Evolutionary conservation across 306 rosid genomes (phyloP).

Genomic region (Pyrus communis): DNA sequence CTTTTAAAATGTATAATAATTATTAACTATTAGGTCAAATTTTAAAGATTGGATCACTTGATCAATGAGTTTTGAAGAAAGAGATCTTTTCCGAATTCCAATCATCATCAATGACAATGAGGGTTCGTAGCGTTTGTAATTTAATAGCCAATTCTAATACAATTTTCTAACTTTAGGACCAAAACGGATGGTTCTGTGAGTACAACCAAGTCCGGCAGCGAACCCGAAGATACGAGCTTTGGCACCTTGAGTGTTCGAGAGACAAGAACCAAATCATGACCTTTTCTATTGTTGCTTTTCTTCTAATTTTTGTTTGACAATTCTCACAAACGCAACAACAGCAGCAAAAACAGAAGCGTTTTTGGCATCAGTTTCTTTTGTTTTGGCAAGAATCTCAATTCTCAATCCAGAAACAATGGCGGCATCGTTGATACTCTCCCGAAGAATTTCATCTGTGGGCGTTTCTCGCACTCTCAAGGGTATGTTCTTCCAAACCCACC

Average conservation of each 20-base stretch:
- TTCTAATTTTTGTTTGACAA: background rate
- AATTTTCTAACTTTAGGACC: constrained; percentile 1
- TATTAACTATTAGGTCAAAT: too few relatives aligned
- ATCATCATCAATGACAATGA: background rate
- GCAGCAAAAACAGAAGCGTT: background rate
- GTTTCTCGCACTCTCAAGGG: constrained; percentile 38
- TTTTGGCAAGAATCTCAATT: background rate
- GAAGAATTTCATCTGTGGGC: constrained; percentile 17
- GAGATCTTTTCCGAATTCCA: background rate
- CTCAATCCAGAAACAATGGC: constrained; percentile 28
- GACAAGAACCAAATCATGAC: background rate
- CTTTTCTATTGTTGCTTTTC: background rate
- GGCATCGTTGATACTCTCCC: constrained; percentile 44
- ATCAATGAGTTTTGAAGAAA: too few relatives aligned
- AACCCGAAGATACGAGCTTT: background rate
- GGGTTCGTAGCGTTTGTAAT: background rate
- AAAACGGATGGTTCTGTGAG: background rate
- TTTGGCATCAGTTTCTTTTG: background rate
- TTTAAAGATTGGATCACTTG: too few relatives aligned
- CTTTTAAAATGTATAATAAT: too few relatives aligned
- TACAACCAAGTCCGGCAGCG: background rate
- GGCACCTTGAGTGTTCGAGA: background rate
- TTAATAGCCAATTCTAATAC: background rate
- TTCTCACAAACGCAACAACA: background rate
- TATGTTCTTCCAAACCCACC: background rate